Base-by-base conservation (phyloP, 768 basidiomycete genomes). In the Sutorius australiensis region DNA sequence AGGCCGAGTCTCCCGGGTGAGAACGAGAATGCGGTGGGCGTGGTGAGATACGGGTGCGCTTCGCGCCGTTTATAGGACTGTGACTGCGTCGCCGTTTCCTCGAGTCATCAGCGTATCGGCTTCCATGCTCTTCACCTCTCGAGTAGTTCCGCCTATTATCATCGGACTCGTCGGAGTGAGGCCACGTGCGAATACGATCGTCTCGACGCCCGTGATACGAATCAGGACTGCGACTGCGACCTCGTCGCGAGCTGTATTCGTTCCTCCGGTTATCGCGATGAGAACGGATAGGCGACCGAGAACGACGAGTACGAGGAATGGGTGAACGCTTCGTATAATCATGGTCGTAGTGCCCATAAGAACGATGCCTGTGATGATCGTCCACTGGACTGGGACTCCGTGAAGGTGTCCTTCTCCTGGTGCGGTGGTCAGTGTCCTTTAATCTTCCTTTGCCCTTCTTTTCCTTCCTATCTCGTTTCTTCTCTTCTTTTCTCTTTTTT, bases 401-500 rank as follows among this genome's bases (percentile, higher is more conserved):
- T 21, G 75, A 70, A 43, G 63, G 66, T 56, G 54, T 50, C 40
- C 60, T 57, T 31, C 50, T 49, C 63, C 74, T 59, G 73, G 51
- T 71, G 13, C 44, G 52, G 41, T 73, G 67, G 53, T 77, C 77
- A 6, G 3, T 27, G 11, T 54, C 48, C 32, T 41, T 55, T 13
- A 45, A 50, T 41, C 51, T 67, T 53, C 49, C 60, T 48, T 65
- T 64, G 48, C 66, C 69, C 48, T 65, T 71, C 50, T 75, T 79
- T 62, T 77, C 80, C 58, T 77, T 78, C 59, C 76, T 78, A 60
- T 77, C 77, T 58, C 74, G 70, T 45, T 70, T 70, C 70, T 79
- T 82, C 50, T 81, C 76, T 46, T 79, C 77, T 67, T 88, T 87
- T 53, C 84, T 84, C 65, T 87, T 87, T 74, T 89, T 88, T 6